Evolutionary conservation across 2,329 filamentous ascomycete genomes (phyloP).

Genomic region (Gaeumannomyces tritici): DNA sequence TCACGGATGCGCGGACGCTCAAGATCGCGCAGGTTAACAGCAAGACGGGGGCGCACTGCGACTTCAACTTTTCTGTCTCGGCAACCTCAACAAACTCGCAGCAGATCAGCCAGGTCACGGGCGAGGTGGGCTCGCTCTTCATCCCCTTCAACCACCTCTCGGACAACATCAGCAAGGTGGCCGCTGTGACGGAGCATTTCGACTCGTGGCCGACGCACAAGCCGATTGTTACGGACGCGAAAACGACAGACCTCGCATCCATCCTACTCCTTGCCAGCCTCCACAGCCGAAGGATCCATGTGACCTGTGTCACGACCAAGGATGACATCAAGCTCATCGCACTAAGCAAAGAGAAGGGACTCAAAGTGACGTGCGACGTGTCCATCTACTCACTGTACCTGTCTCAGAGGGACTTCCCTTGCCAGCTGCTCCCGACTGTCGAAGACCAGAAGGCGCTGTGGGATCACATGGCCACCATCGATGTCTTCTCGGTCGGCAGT

Average conservation of each 20-base stretch:
- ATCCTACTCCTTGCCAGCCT: slow-evolving; percentile 69
- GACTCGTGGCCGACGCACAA: slow-evolving; percentile 69
- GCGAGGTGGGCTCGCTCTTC: slow-evolving; percentile 71
- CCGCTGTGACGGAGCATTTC: slow-evolving; percentile 70
- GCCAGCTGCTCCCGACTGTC: slow-evolving; percentile 53
- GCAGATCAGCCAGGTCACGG: slow-evolving; percentile 62
- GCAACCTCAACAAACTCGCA: slow-evolving; percentile 65
- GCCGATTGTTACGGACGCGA: slow-evolving; percentile 73
- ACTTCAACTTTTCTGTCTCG: slow-evolving; percentile 72
- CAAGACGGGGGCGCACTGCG: slow-evolving; percentile 56
- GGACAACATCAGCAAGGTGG: slow-evolving; percentile 73
- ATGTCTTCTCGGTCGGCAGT: slow-evolving; percentile 72
- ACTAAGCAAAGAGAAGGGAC: slow-evolving; percentile 70
- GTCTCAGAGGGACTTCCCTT: slow-evolving; percentile 61
- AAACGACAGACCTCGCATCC: slow-evolving; percentile 71
- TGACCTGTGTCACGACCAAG: slow-evolving; percentile 71
- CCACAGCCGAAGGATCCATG: slow-evolving; percentile 68
- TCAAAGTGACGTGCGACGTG: slow-evolving; percentile 74
- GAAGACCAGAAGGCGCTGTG: slow-evolving; percentile 65
- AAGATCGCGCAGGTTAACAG: slow-evolving; percentile 64
- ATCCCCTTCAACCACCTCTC: slow-evolving; percentile 76
- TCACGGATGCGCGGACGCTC: slow-evolving; percentile 63
- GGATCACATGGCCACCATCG: slow-evolving; percentile 63
- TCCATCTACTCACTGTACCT: slow-evolving; percentile 73
- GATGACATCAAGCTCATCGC: slow-evolving; percentile 71